Base-by-base conservation (phyloP, 2,329 filamentous ascomycete species). In the Plectosphaerella sp. region DNA sequence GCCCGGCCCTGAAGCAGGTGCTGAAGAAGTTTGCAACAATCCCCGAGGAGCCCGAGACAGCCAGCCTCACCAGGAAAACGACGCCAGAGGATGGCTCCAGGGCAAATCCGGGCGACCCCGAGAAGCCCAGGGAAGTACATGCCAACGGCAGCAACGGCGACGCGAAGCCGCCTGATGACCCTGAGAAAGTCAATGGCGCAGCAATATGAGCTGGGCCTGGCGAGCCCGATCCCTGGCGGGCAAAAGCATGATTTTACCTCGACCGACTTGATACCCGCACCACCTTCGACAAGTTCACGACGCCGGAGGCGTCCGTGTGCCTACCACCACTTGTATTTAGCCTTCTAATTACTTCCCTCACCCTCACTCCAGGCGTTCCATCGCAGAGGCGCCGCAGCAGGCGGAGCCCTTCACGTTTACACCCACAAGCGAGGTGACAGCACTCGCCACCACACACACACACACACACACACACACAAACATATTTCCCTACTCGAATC, bases 1-100 rank as follows among this genome's bases (percentile, higher is more conserved):
- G 91, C n/a, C 89, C 89, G 1, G 89, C 89, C 5, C 75, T 96
- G 52, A 95, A 95, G 67, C 87, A 92, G 61, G 90, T 96, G 1
- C 75, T 96, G 12, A 89, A 87, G 63, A 91, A 91, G 64, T 93
- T 91, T 65, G 82, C 88, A 4, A 91, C 91, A 0, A 95, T 94
- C 28, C 82, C 80, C 0, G 89, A 93, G 63, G 89, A 91, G 65
- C 75, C 78, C 18, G 75, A 78, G 59, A 72, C 66, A 35, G 53
- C 67, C 5, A 67, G 68, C 35, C 39, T 68, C 37, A 65, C 65
- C 1, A 63, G 59, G 24, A 68, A 63, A 52, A 66, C 64, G 16
- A 68, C 66, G 24, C 64, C 56, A n/a, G 56, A 58, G 45, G 43
- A 51, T 3, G 14, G 8, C 22, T 14, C 15, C 14, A 11, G 36